A percentile compares a stretch with the other conserved stretches of the same genome.
Evolutionary conservation across 2,329 filamentous ascomycete species (phyloP).

Genomic region (Fusarium citri): DNA sequence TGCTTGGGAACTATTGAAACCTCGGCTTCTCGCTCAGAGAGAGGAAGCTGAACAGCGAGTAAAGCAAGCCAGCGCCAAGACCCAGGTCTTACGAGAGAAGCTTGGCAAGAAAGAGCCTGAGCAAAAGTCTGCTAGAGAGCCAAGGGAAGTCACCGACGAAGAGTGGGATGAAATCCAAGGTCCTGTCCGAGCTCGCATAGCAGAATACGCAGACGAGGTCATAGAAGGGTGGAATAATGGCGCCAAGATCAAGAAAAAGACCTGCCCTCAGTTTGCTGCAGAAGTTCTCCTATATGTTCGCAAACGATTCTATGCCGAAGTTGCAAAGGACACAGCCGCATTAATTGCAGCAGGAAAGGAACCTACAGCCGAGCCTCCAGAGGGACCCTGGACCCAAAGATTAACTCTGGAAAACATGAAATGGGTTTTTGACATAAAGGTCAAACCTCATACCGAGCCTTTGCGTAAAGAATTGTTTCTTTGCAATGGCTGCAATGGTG

Average conservation of each 20-base stretch:
- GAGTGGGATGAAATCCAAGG: slow-evolving; percentile 79
- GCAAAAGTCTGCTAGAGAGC: slow-evolving; percentile 8
- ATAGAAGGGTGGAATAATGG: slow-evolving; percentile 76
- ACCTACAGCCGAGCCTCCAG: slow-evolving; percentile 60
- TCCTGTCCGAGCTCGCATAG: slow-evolving; percentile 73
- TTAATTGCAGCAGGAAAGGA: slow-evolving; percentile 59
- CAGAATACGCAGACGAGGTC: slow-evolving; percentile 75
- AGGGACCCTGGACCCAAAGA: slow-evolving; percentile 68
- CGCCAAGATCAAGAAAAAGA: slow-evolving; percentile 71
- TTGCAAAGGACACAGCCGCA: slow-evolving; percentile 64
- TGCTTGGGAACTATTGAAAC: slow-evolving; percentile 76
- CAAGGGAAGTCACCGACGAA: slow-evolving; percentile 69
- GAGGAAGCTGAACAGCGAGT: slow-evolving; percentile 71
- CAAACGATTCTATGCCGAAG: slow-evolving; percentile 72
- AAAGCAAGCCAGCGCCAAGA: slow-evolving; percentile 52
- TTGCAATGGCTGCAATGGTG: slow-evolving; percentile 70
- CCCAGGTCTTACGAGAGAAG: slow-evolving; percentile 52
- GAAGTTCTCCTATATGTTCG: slow-evolving; percentile 77
- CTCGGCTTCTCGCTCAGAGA: slow-evolving; percentile 74
- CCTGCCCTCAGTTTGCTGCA: slow-evolving; percentile 75
- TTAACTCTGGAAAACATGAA: slow-evolving; percentile 88
- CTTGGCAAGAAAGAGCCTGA: not conserved
- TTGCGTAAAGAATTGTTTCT: slow-evolving; percentile 79
- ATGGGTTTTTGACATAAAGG: slow-evolving; percentile 82
- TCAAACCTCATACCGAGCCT: slow-evolving; percentile 75